These are phyloP conservation scores for Phytopythium boreale DNA, from an alignment of 352 stramenopile species.

Conservation along the genomic window DNA sequence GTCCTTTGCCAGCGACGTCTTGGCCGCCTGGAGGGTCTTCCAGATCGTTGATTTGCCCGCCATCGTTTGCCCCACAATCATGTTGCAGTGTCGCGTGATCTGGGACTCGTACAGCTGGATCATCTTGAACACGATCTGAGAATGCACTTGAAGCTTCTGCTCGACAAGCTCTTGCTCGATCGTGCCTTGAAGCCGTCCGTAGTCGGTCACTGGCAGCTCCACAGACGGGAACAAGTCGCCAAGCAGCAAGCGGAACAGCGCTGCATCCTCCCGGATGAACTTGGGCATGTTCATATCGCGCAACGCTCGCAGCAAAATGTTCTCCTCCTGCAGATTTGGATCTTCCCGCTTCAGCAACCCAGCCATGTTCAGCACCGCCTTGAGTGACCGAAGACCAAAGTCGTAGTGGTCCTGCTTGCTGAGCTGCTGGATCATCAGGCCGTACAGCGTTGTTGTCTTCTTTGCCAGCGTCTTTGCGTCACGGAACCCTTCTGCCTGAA, in stretches of 20 bases:
- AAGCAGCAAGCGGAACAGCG: slow-evolving; percentile 89
- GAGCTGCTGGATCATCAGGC: slow-evolving; percentile 84
- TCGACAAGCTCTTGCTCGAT: slow-evolving; percentile 86
- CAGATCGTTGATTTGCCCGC: slow-evolving; percentile 89
- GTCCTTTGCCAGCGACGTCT: slow-evolving; percentile 76
- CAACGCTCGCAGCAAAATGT: slow-evolving; percentile 94
- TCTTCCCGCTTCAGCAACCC: slow-evolving; percentile 93
- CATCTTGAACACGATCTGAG: slow-evolving; percentile 92
- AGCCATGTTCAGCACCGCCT: slow-evolving; percentile 86
- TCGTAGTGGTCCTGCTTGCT: slow-evolving; percentile 90
- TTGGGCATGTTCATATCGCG: slow-evolving; percentile 96
- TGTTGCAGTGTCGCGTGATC: slow-evolving; percentile 93
- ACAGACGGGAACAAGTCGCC: slow-evolving; percentile 89
- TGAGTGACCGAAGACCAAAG: slow-evolving; percentile 78
- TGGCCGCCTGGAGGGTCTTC: slow-evolving; percentile 73
- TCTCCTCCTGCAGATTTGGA: slow-evolving; percentile 93
- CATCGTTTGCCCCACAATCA: slow-evolving; percentile 92
- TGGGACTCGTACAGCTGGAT: slow-evolving; percentile 96
- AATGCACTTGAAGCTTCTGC: slow-evolving; percentile 87
- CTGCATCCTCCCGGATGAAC: slow-evolving; percentile 92
- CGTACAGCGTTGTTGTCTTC: slow-evolving; percentile 86
- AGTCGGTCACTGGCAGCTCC: slow-evolving; percentile 87
- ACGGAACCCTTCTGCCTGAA: slow-evolving; percentile 82
- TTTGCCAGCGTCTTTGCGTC: slow-evolving; percentile 80
- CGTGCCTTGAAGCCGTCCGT: slow-evolving; percentile 87